Base-by-base conservation (phyloP, 2,329 filamentous ascomycete species). In the Calonectria hawksworthii region DNA sequence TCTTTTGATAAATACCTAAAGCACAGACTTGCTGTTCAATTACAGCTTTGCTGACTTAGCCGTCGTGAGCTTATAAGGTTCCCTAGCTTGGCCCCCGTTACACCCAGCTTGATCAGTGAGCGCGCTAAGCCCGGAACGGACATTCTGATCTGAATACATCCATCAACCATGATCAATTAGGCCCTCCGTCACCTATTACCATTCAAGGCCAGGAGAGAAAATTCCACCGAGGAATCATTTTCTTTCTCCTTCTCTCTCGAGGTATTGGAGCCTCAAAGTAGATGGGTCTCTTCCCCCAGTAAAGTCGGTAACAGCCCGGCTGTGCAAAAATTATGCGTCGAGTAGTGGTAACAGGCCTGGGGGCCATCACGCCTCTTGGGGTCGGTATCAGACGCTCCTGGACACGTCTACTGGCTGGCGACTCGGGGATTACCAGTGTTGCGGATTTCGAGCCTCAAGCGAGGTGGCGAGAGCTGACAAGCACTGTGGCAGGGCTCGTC, bases 341-440 rank as follows among this genome's bases (percentile, higher is more conserved):
- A 80, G 95, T 97, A 80, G 95, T 96, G 81, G 93, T 97, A 83
- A 97, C 95, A 68, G 95, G 95, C 82, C 88, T 97, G 65, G 95
- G 95, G 76, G 94, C 94, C 83, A 90, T 97, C 80, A 95, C 94
- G 78, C 96, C 96, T 73, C 88, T 98, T 32, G 96, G 95, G 75
- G 92, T 98, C 73, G 95, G 96, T 75, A 89, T 94, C 76, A 92
- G 91, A 78, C 92, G 88, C 71, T 95, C 95, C 75, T 99, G 97
- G 97, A 90, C 87, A 74, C 93, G 94, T 68, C 91, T 99, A 52
- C 85, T 99, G 36, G 92, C 94, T 52, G 93, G 95, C 56, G 89
- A 96, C 50, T 96, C 93, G 75, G 97, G 96, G 77, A 92, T 99
- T 80, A 90, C 93, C 73, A 96, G 94, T 79, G 90, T 97, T 68